These are phyloP conservation scores for Chlamydomonas reinhardtii DNA, from an alignment of 163 green algal species.

Conservation along the genomic window DNA sequence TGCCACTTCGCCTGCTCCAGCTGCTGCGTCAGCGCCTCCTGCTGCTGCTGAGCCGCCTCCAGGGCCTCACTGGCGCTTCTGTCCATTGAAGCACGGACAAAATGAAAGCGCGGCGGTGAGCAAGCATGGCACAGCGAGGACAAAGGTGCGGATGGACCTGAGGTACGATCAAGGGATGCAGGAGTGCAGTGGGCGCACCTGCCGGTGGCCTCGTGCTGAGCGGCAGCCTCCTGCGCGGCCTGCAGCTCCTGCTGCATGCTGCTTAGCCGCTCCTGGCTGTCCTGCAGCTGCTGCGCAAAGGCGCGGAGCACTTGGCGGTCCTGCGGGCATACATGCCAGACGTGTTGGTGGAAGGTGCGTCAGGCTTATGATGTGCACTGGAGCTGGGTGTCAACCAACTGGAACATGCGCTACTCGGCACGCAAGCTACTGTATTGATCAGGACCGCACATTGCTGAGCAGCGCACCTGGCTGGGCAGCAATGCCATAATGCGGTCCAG, in stretches of 20 bases:
- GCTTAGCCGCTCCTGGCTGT: conserved; percentile 33
- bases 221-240: not conserved
- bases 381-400: too few relatives aligned
- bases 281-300: conserved; percentile 31
- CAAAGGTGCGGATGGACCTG: too few relatives aligned
- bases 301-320: not conserved
- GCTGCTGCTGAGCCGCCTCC: conserved; percentile 63
- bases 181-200: not conserved
- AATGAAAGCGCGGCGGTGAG: too few relatives aligned
- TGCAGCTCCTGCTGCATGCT: conserved; percentile 34
- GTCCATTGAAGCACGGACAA: too few relatives aligned
- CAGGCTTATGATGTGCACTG: too few relatives aligned
- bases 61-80: conserved; percentile 69
- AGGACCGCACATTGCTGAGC: too few relatives aligned
- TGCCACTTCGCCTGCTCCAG: conserved; percentile 79
- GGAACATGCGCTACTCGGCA: too few relatives aligned
- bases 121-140: too few relatives aligned
- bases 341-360: too few relatives aligned
- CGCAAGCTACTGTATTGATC: too few relatives aligned
- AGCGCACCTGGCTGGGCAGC: conserved; percentile 16
- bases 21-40: conserved; percentile 68
- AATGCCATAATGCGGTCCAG: conserved; percentile 31
- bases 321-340: not conserved
- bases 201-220: conserved; percentile 20
- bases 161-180: not conserved